Evolutionary conservation across 441 rosid species (phyloP), one percentile per base, ranked within the genome.

Genomic region (Populus tomentosa): DNA sequence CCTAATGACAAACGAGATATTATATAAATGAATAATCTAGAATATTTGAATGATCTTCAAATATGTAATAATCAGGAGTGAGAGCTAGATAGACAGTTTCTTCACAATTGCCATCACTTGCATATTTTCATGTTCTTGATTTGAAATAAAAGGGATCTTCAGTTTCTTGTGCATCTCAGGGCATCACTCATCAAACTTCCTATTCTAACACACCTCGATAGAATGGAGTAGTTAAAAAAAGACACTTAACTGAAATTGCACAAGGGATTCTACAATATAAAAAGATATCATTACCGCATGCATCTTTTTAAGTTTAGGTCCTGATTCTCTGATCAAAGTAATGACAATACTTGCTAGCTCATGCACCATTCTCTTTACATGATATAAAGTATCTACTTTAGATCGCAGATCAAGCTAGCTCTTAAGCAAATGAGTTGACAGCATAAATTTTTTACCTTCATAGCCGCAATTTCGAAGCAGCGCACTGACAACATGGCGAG

Each of bases 381-480:
- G 30, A 32, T 5, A 56, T 5, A 14, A 35, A 30, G 20, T 59
- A 10, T 11, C 28, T 30, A 53, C 2, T 62, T 59, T 5, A n/a
- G 62, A 72, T 23, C 2, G 4, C 20, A 59, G 46, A 33, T 72
- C 30, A 40, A 74, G 56, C 13, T 11, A 23, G 61, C 62, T 46
- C 6, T 14, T 46, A 4, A 46, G 42, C 10, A 36, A 64, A 64
- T 35, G 14, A 56, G 24, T 69, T 26, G 6, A 67, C 13, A 8
- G 64, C 28, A 8, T 38, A 71, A 61, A 14, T 26, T 72, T 28
- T 83, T 79, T 36, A 84, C 91, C 91, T 80, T 82, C 88, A 30
- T 87, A 88, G 80, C 91, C 86, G 78, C 88, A 88, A 28, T 84
- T 89, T 68, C 76, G 81, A 65, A 89, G 87, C 69, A 89, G 74